phyloP scores from a whole-genome alignment of 768 basidiomycete species.

The Cyathus striatus region DNA sequence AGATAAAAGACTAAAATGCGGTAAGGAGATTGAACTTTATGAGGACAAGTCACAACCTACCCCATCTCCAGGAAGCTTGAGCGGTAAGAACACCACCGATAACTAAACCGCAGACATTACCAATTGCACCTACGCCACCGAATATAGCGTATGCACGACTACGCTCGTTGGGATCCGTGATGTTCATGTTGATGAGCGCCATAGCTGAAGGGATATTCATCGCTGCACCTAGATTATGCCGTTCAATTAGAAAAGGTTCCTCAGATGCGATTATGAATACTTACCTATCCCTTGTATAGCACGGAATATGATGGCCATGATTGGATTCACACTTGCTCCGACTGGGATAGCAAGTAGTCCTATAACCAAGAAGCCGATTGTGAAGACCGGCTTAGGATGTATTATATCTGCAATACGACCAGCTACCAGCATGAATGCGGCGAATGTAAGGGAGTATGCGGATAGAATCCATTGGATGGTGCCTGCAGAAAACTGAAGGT shows the following conservation, averaged over 20 bases:
- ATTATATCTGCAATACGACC: constrained; percentile 4
- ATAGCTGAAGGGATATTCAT: constrained; percentile 1
- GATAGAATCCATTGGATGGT: constrained; percentile 2
- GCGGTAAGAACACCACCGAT: constrained; percentile 4
- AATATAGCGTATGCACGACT: background rate
- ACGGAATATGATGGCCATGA: constrained; percentile 8
- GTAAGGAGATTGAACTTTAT: background rate
- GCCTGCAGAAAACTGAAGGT: background rate
- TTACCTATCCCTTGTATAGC: constrained; percentile 9
- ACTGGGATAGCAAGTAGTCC: constrained; percentile 6
- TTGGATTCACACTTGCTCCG: constrained; percentile 4
- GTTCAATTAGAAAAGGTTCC: background rate
- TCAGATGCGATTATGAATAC: background rate
- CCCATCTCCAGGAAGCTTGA: background rate
- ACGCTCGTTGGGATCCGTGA: constrained; percentile 4
- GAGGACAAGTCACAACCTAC: background rate
- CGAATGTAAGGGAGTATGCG: background rate
- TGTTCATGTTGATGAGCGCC: constrained; percentile 2
- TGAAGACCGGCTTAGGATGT: constrained; percentile 9
- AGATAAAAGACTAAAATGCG: background rate
- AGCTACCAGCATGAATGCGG: background rate
- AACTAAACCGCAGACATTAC: background rate
- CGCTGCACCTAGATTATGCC: background rate
- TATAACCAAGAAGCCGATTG: constrained; percentile 6
- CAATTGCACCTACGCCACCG: background rate